phyloP scores from a whole-genome alignment of 805 yeast genomes.

The Ogataea dorogensis region DNA sequence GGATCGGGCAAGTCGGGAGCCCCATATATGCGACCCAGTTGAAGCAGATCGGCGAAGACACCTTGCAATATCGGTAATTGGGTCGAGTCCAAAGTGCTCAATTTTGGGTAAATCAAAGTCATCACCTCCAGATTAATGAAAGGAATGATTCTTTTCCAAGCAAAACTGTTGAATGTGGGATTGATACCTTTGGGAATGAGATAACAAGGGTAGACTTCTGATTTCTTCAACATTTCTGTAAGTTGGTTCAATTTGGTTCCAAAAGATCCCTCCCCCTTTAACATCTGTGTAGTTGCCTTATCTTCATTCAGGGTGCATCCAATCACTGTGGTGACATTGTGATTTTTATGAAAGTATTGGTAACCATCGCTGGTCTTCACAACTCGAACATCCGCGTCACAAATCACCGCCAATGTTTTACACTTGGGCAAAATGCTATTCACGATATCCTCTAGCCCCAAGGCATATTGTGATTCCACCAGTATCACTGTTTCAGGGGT shows the following conservation, averaged over 20 bases:
- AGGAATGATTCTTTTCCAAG: constrained; percentile 32
- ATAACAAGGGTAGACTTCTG: constrained; percentile 28
- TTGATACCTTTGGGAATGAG: constrained; percentile 26
- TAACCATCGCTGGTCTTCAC: constrained; percentile 5
- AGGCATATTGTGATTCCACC: constrained; percentile 27
- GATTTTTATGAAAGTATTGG: constrained; percentile 25
- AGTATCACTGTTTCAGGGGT: constrained; percentile 24
- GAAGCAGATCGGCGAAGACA: constrained; percentile 23
- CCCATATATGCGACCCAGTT: constrained; percentile 25
- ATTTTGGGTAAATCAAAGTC: constrained; percentile 23
- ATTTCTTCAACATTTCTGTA: constrained; percentile 21
- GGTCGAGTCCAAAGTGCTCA: constrained; percentile 12
- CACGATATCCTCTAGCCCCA: constrained; percentile 23
- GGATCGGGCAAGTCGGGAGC: constrained; percentile 28
- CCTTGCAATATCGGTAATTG: constrained; percentile 20
- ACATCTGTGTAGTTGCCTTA: constrained; percentile 6
- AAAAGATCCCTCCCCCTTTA: constrained; percentile 21
- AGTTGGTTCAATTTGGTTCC: constrained; percentile 23
- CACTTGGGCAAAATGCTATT: constrained; percentile 11
- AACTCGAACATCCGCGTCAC: constrained; percentile 27
- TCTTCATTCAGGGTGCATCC: constrained; percentile 22
- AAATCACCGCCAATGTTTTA: constrained; percentile 23
- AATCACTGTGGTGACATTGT: constrained; percentile 25
- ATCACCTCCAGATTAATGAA: constrained; percentile 25
- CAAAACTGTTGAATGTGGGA: constrained; percentile 28